These are phyloP conservation scores for Scenedesmus sp. DNA, from an alignment of 163 green algal species.

Conservation along the genomic window DNA sequence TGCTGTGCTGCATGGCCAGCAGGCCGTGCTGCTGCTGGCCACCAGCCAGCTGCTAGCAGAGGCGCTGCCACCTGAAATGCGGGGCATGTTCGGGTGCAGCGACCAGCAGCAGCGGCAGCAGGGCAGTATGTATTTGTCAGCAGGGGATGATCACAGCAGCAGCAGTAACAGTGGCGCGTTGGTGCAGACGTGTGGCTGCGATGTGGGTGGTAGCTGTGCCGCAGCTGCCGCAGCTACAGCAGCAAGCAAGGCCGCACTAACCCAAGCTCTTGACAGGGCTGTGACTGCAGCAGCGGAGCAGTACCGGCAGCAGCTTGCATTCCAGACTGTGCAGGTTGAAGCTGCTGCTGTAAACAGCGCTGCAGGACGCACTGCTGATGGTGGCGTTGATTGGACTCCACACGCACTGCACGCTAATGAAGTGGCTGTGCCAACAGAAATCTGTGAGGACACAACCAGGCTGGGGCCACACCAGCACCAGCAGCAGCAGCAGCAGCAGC, in stretches of 20 bases:
- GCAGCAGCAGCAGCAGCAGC: not conserved
- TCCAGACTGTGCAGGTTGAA: not conserved
- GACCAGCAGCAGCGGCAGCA: conserved; percentile 27
- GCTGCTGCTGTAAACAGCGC: not conserved
- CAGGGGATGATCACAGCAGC: not conserved
- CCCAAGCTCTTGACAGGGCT: not conserved
- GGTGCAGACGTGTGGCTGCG: conserved; percentile 30
- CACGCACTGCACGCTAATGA: not conserved
- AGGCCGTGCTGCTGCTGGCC: conserved; percentile 31
- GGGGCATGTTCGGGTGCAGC: conserved; percentile 15
- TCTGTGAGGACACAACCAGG: not conserved
- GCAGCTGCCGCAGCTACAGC: not conserved
- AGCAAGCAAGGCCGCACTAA: conserved; percentile 3
- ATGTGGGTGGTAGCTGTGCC: not conserved
- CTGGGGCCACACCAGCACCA: not conserved
- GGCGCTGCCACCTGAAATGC: conserved; percentile 16
- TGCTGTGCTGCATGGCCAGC: not conserved
- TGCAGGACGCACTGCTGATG: not conserved
- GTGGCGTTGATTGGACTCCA: not conserved
- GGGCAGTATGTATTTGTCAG: not conserved
- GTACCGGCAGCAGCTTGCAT: not conserved
- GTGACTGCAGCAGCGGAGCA: conserved; percentile 13
- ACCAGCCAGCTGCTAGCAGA: conserved; percentile 16
- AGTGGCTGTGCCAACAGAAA: not conserved
- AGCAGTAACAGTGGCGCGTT: not conserved